Evolutionary conservation across 2,329 filamentous ascomycete genomes (phyloP).

Genomic region (Alternaria brassicae): DNA sequence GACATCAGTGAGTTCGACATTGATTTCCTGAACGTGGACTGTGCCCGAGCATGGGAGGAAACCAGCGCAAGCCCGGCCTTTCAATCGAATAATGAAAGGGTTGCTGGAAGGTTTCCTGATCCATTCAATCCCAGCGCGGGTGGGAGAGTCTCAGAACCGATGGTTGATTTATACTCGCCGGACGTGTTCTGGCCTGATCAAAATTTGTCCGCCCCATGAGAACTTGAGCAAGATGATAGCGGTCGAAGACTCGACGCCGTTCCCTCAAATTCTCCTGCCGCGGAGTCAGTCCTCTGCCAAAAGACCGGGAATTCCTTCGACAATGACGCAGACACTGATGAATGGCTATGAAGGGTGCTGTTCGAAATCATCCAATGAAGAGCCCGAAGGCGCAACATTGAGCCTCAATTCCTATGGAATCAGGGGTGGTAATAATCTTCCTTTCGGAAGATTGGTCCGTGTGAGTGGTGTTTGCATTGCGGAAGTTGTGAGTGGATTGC

Average conservation of each 20-base stretch:
- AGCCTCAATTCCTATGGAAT: too few species aligned
- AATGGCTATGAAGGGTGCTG: background rate
- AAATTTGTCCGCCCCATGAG: background rate
- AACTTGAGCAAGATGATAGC: background rate
- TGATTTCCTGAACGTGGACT: background rate
- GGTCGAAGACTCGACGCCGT: background rate
- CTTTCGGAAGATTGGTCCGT: background rate
- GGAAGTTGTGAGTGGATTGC: background rate
- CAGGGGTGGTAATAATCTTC: background rate
- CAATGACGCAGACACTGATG: background rate
- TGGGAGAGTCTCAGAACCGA: background rate
- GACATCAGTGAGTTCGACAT: background rate
- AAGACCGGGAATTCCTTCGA: background rate
- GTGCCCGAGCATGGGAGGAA: background rate
- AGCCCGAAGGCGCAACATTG: rapidly evolving
- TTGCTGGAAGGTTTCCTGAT: background rate
- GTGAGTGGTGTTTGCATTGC: background rate
- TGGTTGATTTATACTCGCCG: background rate
- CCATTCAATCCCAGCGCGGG: background rate
- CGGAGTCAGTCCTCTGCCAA: background rate
- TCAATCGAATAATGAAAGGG: background rate
- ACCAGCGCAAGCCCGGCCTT: background rate
- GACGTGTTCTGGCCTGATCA: background rate
- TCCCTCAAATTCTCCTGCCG: background rate
- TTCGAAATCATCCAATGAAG: background rate